Conservation (phyloP, 208 protist genomes). For the Leishmania amazonensis region DNA sequence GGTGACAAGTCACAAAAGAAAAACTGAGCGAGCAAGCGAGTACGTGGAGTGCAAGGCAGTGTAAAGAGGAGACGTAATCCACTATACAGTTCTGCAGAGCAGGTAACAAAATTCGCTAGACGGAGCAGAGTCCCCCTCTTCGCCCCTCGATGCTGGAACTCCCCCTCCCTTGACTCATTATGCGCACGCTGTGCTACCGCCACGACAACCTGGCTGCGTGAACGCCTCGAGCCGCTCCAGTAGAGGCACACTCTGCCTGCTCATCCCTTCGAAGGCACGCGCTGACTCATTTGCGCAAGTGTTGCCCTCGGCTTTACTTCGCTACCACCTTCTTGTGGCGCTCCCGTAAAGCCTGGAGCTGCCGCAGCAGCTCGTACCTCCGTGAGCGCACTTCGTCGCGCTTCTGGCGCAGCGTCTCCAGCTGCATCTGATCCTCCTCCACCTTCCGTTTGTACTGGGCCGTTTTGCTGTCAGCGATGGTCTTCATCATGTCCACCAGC, state of each 20-base stretch:
- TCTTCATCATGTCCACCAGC: constrained; percentile 45
- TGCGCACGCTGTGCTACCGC: neutral
- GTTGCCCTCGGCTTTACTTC: constrained; percentile 18
- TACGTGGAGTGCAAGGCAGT: neutral
- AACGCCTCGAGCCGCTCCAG: neutral
- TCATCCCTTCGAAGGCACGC: neutral
- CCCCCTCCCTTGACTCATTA: neutral
- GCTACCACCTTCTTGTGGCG: constrained; percentile 48
- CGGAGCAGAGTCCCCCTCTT: neutral
- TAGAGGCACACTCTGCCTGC: neutral
- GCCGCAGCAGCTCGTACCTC: constrained; percentile 18
- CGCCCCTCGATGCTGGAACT: neutral
- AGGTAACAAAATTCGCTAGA: neutral
- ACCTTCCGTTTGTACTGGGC: constrained; percentile 27
- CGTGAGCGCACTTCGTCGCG: constrained; percentile 40
- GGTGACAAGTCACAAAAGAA: neutral
- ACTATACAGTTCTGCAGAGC: too few relatives aligned
- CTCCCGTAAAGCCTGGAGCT: constrained; percentile 24
- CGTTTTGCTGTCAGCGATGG: constrained; percentile 42
- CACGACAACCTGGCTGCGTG: neutral
- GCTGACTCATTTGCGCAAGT: neutral
- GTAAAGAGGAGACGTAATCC: neutral
- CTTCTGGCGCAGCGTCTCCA: constrained; percentile 37
- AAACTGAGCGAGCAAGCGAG: neutral
- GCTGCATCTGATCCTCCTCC: constrained; percentile 31